Evolutionary conservation across 73 alveolate genomes (phyloP), one percentile per base, ranked within the genome.

Genomic region (Paramecium primaurelia): DNA sequence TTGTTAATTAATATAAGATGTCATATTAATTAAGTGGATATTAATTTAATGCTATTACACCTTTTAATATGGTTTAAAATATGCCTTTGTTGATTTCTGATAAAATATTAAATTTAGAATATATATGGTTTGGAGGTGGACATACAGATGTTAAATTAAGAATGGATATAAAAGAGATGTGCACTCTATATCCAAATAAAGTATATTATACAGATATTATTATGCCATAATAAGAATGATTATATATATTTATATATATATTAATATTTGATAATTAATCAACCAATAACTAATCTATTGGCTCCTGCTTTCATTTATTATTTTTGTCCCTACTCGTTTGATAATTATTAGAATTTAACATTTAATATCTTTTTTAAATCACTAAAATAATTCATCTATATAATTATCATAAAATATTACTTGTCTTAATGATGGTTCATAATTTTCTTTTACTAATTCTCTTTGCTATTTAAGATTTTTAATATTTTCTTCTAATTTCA

Each of bases 351-450:
- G 22, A 80, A 36, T 12, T 80, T 80, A 12, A 80, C 91, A 42
- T 40, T 26, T n/a, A 80, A 45, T 6, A 80, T 42, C 91, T 80
- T 80, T 44, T 80, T 80, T 12, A 80, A 47, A 80, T 80, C 91
- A 10, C 49, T 42, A 25, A 80, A 80, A 49, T 45, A 80, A 37
- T 80, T 80, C 91, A 80, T 45, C 91, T 80, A 49, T 49, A 25
- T 14, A 4, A 54, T 38, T 80, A 18, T 6, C 4, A 80, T 42
- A 6, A 6, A 26, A 1, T 20, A 9, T n/a, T 45, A 80, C 91
- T 73, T 89, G 37, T 89, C 94, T 89, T n/a, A 89, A 71, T 22
- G 92, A 71, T 11, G 94, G 94, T 38, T 89, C 94, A 60, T 89
- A 83, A 49, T 89, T 89, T 45, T 89, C 94, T 83, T 71, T 89